Percentiles rank a stretch among this genome's conserved stretches.
These are phyloP conservation scores for Papiliotrema flavescens DNA, from an alignment of 1,284 basidiomycete genomes.

Conservation along the genomic window DNA sequence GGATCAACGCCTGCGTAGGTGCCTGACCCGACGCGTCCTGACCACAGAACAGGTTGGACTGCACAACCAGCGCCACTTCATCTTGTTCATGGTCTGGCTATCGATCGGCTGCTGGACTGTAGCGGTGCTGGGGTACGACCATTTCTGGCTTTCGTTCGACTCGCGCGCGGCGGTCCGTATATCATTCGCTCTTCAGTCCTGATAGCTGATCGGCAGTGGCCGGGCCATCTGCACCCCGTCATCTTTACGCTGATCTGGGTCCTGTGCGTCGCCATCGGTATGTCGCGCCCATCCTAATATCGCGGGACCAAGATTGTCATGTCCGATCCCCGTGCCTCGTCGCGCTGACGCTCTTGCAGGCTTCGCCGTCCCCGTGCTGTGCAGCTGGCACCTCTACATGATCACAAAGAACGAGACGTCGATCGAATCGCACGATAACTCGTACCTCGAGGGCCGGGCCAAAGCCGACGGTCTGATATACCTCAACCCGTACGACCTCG, in stretches of 20 bases:
- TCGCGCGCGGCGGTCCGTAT: slow-evolving; percentile 50
- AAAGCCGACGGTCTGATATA: slow-evolving; percentile 71
- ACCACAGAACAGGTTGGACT: slow-evolving; percentile 62
- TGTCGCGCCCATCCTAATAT: no score
- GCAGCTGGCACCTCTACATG: slow-evolving; percentile 73
- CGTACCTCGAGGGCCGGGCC: slow-evolving; percentile 69
- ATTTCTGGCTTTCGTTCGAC: slow-evolving; percentile 60
- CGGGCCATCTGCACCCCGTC: slow-evolving; percentile 62
- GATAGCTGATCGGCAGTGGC: slow-evolving; percentile 55
- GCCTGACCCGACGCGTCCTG: background rate
- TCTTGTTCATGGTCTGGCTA: slow-evolving; percentile 89
- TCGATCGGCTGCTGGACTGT: slow-evolving; percentile 61
- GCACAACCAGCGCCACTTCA: slow-evolving; percentile 92
- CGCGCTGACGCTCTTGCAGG: slow-evolving; percentile 25
- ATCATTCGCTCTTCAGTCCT: background rate
- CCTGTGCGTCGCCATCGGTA: slow-evolving; percentile 62
- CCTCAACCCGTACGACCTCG: slow-evolving; percentile 88
- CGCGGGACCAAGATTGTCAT: no score
- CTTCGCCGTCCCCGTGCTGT: slow-evolving; percentile 76
- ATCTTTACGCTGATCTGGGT: slow-evolving; percentile 72
- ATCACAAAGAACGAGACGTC: slow-evolving; percentile 78
- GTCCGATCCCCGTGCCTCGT: background rate
- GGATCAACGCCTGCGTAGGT: slow-evolving; percentile 88
- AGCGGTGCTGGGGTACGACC: slow-evolving; percentile 57
- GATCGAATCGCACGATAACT: slow-evolving; percentile 86